A percentile compares a stretch with the other conserved stretches of the same genome.
Conservation (phyloP, 345 rosid species). For the Clausena lansium region DNA sequence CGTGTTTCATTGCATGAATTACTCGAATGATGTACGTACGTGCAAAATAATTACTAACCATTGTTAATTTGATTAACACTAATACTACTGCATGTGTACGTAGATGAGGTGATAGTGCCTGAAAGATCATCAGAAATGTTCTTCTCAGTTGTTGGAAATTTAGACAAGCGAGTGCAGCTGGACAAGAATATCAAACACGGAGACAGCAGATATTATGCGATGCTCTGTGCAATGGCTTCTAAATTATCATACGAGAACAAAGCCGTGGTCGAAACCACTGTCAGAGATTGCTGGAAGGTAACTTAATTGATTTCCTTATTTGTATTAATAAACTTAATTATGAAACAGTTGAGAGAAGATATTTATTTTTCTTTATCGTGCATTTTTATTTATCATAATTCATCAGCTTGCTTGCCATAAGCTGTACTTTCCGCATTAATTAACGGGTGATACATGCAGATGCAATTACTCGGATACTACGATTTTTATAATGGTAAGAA, state of each 20-base stretch:
- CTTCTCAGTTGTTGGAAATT: constrained; percentile 18
- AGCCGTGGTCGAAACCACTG: constrained; percentile 18
- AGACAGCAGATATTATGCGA: constrained; percentile 16
- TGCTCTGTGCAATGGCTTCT: constrained; percentile 28
- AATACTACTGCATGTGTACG: not conserved
- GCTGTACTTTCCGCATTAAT: not conserved
- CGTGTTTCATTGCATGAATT: not conserved
- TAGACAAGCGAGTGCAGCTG: constrained; percentile 20
- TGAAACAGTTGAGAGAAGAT: not conserved
- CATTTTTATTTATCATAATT: not conserved
- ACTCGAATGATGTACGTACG: not conserved
- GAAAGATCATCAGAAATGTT: constrained; percentile 9
- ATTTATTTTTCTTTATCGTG: not conserved
- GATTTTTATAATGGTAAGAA: constrained; percentile 27
- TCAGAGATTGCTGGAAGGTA: constrained; percentile 27
- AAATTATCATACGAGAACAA: constrained; percentile 25
- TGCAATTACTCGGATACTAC: constrained; percentile 14
- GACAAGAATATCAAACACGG: constrained; percentile 19
- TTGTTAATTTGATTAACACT: not conserved
- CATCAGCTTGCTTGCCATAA: not conserved
- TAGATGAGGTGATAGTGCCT: constrained; percentile 23
- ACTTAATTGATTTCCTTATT: not conserved
- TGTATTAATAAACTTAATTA: not conserved
- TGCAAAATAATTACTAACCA: too few relatives aligned
- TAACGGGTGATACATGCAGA: not conserved